Evolutionary conservation across 129 eudicot genomes (phyloP), one percentile per base, ranked within the genome.

Genomic region (Saposhnikovia divaricata): DNA sequence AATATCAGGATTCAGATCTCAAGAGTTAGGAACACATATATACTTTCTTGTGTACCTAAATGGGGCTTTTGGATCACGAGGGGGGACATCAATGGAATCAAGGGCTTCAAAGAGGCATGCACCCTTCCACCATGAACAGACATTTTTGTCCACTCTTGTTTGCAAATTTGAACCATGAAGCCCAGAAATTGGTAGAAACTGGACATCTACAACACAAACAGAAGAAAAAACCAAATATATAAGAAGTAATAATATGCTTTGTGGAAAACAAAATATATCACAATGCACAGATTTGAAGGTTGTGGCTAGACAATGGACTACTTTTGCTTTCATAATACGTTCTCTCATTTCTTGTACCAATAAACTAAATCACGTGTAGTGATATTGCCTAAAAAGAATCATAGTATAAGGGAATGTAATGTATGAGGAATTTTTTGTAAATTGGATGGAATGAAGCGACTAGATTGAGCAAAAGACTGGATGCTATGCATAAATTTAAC

Each of bases 101-200:
- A 93, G 96, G 47, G 90, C 96, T 82, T 93, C 98, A 82, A 93
- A 91, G 18, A 93, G 98, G 80, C 97, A 93, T 76, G 89, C 90
- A 78, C 98, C 98, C 81, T 72, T 78, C 87, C 88, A 93, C 98
- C 98, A 93, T 31, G 97, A 85, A 72, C 98, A 93, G 39, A 86
- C 34, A 10, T 61, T 86, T 51, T 88, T 91, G 77, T 77, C 91
- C 85, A 93, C 21, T 83, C 93, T 88, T 27, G 88, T 87, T 73
- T 93, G 85, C 87, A 93, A 77, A 81, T 93, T 93, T 82, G 87
- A 40, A 59, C 97, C 96, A 80, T 48, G 10, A 72, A 93, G 92
- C 42, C 97, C 98, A 81, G 98, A 93, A 77, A 93, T 89, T 72
- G 98, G 98, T 74, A 93, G 93, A 88, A 93, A 91, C 72, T 78